Conservation (phyloP, 345 rosid species). For the Schrenkiella parvula region DNA sequence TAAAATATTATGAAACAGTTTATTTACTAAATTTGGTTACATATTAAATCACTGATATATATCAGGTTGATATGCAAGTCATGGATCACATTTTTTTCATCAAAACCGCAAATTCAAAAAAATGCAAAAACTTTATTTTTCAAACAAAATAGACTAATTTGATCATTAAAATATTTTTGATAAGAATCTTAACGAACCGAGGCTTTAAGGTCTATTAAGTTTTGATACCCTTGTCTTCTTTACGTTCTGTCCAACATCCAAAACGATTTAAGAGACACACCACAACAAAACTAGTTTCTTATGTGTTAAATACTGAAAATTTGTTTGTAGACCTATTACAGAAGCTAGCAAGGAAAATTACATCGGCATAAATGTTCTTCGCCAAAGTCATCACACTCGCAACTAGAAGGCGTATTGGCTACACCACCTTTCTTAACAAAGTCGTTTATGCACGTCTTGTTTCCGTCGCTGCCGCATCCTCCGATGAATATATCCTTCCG, state of each 20-base stretch:
- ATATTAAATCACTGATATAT: too few relatives aligned
- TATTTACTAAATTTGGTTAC: too few relatives aligned
- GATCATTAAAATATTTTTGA: too few relatives aligned
- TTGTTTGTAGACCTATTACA: not conserved
- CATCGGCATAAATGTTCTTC: constrained; percentile 21
- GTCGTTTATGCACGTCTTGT: constrained; percentile 21
- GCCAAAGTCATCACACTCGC: constrained; percentile 18
- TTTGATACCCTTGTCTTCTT: not conserved
- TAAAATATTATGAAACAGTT: too few relatives aligned
- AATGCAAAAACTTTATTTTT: too few relatives aligned
- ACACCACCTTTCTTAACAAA: constrained; percentile 20
- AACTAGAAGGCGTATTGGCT: not conserved
- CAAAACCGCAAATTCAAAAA: too few relatives aligned
- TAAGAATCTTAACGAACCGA: not conserved
- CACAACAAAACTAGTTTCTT: not conserved
- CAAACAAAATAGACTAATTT: too few relatives aligned
- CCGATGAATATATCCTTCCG: constrained; percentile 16
- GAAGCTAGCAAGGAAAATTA: not conserved
- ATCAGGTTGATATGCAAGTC: too few relatives aligned
- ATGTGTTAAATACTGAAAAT: too few relatives aligned
- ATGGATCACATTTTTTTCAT: too few relatives aligned
- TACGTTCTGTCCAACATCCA: not conserved
- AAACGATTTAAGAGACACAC: not conserved
- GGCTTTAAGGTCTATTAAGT: not conserved
- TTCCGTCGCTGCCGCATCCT: constrained; percentile 17